Evolutionary conservation across 1,284 basidiomycete genomes (phyloP).

Genomic region (Ganoderma sinense): DNA sequence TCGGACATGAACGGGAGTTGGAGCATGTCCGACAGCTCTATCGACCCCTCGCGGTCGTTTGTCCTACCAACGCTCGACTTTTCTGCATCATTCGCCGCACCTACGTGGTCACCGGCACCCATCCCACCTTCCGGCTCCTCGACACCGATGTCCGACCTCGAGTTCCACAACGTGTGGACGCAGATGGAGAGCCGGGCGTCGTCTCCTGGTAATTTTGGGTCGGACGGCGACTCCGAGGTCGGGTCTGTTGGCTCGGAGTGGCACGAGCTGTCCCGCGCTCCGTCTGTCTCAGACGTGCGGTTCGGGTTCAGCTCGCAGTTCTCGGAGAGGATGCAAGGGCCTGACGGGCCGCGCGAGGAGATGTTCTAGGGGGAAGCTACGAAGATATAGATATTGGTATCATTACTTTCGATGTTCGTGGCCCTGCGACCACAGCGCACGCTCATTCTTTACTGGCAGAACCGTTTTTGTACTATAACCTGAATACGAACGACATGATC

Average conservation of each 20-base stretch:
- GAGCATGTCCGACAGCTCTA: slow-evolving; percentile 23
- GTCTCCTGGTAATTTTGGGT: slow-evolving; percentile 15
- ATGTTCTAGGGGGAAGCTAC: slow-evolving; percentile 29
- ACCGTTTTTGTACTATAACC: neutral
- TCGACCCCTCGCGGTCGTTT: slow-evolving; percentile 63
- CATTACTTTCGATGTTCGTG: neutral
- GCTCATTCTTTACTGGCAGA: slow-evolving; percentile 4
- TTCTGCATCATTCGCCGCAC: slow-evolving; percentile 48
- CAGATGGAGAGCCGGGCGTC: slow-evolving; percentile 24
- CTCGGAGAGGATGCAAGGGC: slow-evolving; percentile 34
- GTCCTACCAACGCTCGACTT: slow-evolving; percentile 77
- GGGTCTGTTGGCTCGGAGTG: slow-evolving; percentile 23
- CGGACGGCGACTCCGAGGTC: slow-evolving; percentile 18
- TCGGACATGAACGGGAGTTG: slow-evolving; percentile 4
- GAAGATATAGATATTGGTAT: neutral
- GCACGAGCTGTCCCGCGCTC: slow-evolving; percentile 25
- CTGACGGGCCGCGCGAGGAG: slow-evolving; percentile 32
- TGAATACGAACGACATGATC: neutral
- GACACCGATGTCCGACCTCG: slow-evolving; percentile 32
- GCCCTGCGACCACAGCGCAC: slow-evolving; percentile 6
- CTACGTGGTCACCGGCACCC: slow-evolving; percentile 29
- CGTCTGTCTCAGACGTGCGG: slow-evolving; percentile 14
- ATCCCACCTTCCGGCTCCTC: slow-evolving; percentile 15
- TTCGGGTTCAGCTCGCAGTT: slow-evolving; percentile 48
- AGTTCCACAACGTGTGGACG: slow-evolving; percentile 40